Base-by-base conservation (phyloP, 768 basidiomycete species). In the Lactifluus subvellereus region DNA sequence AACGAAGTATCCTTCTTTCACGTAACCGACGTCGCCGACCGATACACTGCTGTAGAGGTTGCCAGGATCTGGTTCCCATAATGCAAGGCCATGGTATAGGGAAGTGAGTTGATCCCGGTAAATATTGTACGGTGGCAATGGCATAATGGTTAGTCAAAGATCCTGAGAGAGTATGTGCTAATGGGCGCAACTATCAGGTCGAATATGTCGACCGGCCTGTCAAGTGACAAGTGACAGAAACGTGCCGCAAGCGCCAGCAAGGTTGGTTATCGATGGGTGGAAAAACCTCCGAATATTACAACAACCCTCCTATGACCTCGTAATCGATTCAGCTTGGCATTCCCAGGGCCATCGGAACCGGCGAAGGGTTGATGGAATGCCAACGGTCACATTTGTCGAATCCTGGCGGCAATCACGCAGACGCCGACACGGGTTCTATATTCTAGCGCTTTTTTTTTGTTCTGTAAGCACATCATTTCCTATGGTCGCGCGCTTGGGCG, bases 1-100 rank as follows among this genome's bases (percentile, higher is more conserved):
- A 51, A 53, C 45, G 49, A 68, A 68, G 38, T 51, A 42, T 22
- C 67, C 66, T 18, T 67, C 51, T 14, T 32, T 48, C 30, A 67
- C 47, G 52, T 63, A 68, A 52, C 67, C 67, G 22, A 68, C 67
- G 40, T 68, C 66, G 9, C 67, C 67, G 13, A 67, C 59, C 5
- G 52, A 47, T 49, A 67, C 66, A 9, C 8, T n/a, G 42, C 4
- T 10, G 38, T 69, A 69, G 6, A 68, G 22, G 27, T 61, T 47
- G 54, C 51, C 48, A 10, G 68, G 68, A 35, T 69, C 58, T 14
- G 69, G 69, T 5, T 69, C 53, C 66, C 68, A 68, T 38, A 68
- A 50, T 4, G 67, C 66, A 42, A 64, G 61, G 47, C 67, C 67
- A n/a, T 64, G 57, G 6, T 45, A 57, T 18, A 67, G 61, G 14